Evolutionary conservation across 768 basidiomycete species (phyloP).

Genomic region (Kwoniella dejecticola): DNA sequence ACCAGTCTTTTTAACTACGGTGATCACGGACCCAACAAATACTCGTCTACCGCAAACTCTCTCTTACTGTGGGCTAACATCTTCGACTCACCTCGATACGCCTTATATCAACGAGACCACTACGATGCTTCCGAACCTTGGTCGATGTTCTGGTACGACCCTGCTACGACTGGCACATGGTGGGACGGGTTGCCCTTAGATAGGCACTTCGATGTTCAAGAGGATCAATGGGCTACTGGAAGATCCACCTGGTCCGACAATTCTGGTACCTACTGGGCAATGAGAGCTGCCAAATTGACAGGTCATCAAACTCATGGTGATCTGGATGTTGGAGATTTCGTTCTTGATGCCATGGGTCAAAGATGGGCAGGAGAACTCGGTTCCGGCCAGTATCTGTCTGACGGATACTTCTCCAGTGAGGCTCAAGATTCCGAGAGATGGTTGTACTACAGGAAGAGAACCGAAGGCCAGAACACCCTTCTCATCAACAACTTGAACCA

Average conservation of each 20-base stretch:
- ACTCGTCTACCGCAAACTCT: constrained; percentile 84
- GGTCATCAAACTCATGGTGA: constrained; percentile 94
- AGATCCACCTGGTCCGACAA: constrained; percentile 89
- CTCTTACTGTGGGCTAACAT: constrained; percentile 75
- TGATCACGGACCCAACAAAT: constrained; percentile 93
- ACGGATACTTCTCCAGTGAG: constrained; percentile 76
- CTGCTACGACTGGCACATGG: constrained; percentile 78
- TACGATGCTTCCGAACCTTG: constrained; percentile 74
- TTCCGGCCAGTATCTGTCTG: constrained; percentile 76
- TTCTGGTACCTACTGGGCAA: constrained; percentile 77
- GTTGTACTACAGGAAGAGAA: constrained; percentile 93
- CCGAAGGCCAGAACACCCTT: constrained; percentile 96
- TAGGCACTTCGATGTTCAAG: constrained; percentile 69
- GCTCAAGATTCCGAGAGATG: constrained; percentile 72
- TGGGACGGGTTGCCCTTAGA: constrained; percentile 86
- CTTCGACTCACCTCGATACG: constrained; percentile 71
- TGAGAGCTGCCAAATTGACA: constrained; percentile 79
- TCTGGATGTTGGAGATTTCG: constrained; percentile 91
- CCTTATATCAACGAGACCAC: constrained; percentile 89
- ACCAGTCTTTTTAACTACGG: constrained; percentile 64
- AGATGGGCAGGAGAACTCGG: constrained; percentile 96
- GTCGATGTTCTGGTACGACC: constrained; percentile 90
- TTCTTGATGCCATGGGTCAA: constrained; percentile 86
- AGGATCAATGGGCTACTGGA: constrained; percentile 88
- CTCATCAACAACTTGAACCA: constrained; percentile 77